Evolutionary conservation across 306 rosid species (phyloP).

Genomic region (Quercus rubra): DNA sequence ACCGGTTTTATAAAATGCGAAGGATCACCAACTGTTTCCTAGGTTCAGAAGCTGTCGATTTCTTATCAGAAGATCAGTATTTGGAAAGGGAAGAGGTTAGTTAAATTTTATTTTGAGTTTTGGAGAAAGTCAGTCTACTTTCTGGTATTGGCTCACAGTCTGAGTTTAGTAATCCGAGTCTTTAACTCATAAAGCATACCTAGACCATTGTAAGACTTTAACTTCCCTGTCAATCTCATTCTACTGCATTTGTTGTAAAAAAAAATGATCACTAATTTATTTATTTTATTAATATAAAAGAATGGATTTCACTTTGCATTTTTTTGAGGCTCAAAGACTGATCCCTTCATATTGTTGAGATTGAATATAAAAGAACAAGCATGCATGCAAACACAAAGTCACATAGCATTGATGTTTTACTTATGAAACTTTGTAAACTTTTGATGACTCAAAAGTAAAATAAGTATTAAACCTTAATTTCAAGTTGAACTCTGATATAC

Average conservation of each 20-base stretch:
- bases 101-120: conserved; percentile 21
- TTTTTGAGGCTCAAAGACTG: not conserved
- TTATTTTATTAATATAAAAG: no score
- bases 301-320: no score
- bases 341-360: not conserved
- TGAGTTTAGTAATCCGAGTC: not conserved
- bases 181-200: not conserved
- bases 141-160: not conserved
- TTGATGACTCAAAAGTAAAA: not conserved
- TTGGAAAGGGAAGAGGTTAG: conserved; percentile 86
- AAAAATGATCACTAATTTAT: no score
- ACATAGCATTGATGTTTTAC: not conserved
- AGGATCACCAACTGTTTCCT: conserved; percentile 68
- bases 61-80: conserved; percentile 91
- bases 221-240: not conserved
- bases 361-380: not conserved
- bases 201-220: not conserved
- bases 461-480: not conserved
- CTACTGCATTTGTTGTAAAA: not conserved
- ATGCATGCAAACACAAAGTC: not conserved
- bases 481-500: not conserved
- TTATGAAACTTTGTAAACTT: not conserved
- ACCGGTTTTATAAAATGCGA: conserved; percentile 75
- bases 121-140: not conserved
- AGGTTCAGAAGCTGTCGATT: conserved; percentile 82